Base-by-base conservation (phyloP, 257 asterid genomes). In the Apocynum venetum region DNA sequence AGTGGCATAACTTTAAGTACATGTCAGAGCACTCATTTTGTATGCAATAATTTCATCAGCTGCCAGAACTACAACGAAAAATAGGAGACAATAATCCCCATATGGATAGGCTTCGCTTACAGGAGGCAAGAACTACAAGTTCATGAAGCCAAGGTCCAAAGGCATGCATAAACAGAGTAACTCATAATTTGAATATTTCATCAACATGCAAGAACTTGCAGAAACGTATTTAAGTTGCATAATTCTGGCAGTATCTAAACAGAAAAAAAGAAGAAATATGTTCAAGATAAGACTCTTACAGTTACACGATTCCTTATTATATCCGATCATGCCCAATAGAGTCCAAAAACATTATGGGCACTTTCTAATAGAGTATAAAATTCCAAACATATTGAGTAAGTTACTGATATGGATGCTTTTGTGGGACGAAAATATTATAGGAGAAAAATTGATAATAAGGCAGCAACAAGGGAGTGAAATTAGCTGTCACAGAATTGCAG, bases 81-180 rank as follows among this genome's bases (percentile, higher is more conserved):
- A 2, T 0, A 57, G 40, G 31, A 25, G 31, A 25, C 31, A 25
- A 74, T 11, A 59, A 35, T 57, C 65, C 2, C 10, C 31, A 25
- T n/a, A 59, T 20, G 6, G 8, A 19, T 5, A 61, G 68, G 43
- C 68, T 61, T 61, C 31, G 31, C 31, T 25, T 25, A 25, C 31
- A 25, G 31, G 31, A 25, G 31, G 31, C 31, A 25, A 25, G 31
- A 25, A 25, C 38, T 57, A 4, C 43, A 43, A 59, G 60, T 25
- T 53, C 72, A 75, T 35, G 19, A 63, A 65, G 46, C 4, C 64
- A 65, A 63, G 73, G 25, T 40, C 31, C 48, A 65, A 76, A 64
- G 46, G 55, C n/a, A 25, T 31, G 44, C 47, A 64, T 49, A 12
- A 64, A 68, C 59, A 10, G 44, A 25, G 52, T 51, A 25, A 76